Conservation (phyloP, 1,284 basidiomycete genomes). For the Coniophora puteana region DNA sequence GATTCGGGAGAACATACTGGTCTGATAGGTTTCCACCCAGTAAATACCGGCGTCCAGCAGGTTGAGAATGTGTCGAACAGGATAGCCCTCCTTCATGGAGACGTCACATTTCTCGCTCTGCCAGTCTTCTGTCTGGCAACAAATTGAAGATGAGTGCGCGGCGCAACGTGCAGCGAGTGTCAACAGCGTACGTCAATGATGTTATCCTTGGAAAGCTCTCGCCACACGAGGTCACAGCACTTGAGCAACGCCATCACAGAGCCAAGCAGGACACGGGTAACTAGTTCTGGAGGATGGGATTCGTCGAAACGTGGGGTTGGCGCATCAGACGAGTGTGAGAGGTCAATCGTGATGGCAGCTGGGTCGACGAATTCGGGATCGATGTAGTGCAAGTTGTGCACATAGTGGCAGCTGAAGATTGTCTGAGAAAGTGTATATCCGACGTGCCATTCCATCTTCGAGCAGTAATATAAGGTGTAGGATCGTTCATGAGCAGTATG, state of each 20-base stretch:
- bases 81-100: constrained; percentile 67
- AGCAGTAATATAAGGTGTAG: too few species aligned
- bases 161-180: constrained; percentile 10
- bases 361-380: constrained; percentile 55
- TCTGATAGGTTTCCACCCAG: constrained; percentile 43
- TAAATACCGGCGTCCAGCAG: constrained; percentile 58
- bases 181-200: constrained; percentile 70
- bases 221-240: constrained; percentile 79
- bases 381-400: constrained; percentile 64
- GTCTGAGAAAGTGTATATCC: constrained; percentile 86
- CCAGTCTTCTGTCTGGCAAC: constrained; percentile 79
- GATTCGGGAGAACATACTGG: constrained; percentile 38
- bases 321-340: too few species aligned
- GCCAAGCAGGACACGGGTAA: constrained; percentile 69
- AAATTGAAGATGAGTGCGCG: constrained; percentile 11
- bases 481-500: too few species aligned
- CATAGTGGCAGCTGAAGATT: constrained; percentile 78
- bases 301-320: constrained; percentile 25
- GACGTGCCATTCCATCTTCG: constrained; percentile 82
- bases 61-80: constrained; percentile 54
- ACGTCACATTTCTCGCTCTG: constrained; percentile 85
- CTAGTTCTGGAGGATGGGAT: constrained; percentile 50
- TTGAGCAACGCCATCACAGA: constrained; percentile 77
- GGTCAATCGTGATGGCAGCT: too few species aligned
- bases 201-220: constrained; percentile 70